A percentile compares a stretch with the other conserved stretches of the same genome.
phyloP scores from a whole-genome alignment of 495 filamentous ascomycete species.

The Neurospora sp. region DNA sequence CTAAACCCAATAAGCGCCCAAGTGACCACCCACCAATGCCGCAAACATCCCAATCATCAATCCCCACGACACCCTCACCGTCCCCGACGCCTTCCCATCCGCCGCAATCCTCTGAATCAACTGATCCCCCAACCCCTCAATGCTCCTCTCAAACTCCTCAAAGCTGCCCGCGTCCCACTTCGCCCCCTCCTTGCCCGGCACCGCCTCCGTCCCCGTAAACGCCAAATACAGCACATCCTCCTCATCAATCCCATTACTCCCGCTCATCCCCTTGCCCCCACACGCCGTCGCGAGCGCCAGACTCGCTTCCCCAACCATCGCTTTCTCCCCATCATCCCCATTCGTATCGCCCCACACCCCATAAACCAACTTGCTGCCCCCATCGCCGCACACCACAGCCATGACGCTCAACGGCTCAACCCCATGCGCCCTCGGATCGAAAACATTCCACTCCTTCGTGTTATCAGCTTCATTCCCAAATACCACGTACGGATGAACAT shows the following conservation, averaged over 20 bases:
- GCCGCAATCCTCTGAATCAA: constrained; percentile 14
- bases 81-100: neutral
- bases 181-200: constrained; percentile 35
- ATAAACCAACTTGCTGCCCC: constrained; percentile 45
- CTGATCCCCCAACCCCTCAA: constrained; percentile 36
- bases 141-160: constrained; percentile 38
- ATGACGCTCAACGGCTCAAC: constrained; percentile 52
- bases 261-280: constrained; percentile 34
- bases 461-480: constrained; percentile 45
- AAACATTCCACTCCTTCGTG: constrained; percentile 28
- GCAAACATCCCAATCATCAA: neutral
- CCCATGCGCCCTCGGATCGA: constrained; percentile 39
- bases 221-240: constrained; percentile 46
- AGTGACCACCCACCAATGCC: neutral
- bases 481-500: constrained; percentile 56
- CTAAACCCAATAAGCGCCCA: neutral
- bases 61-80: neutral
- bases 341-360: constrained; percentile 62
- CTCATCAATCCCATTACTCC: constrained; percentile 38
- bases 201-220: constrained; percentile 39
- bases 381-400: constrained; percentile 50
- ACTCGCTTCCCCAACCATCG: constrained; percentile 47
- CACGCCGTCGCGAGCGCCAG: constrained; percentile 48
- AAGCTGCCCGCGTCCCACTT: constrained; percentile 37
- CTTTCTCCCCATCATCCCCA: constrained; percentile 32